Evolutionary conservation across 73 alveolate genomes (phyloP), one percentile per base, ranked within the genome.

Genomic region (Blepharisma japonicum): DNA sequence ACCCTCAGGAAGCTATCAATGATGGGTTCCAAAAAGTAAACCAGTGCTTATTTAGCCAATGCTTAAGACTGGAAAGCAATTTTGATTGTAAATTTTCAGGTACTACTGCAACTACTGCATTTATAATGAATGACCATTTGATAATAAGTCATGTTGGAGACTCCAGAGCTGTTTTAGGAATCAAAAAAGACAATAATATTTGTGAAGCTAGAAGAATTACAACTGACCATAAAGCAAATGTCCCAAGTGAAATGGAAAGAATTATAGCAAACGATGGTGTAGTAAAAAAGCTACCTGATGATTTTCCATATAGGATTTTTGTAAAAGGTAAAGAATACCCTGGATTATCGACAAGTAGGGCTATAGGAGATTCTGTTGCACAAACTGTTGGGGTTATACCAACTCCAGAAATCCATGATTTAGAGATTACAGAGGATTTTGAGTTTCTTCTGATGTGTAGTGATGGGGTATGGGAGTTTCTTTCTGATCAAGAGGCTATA

Each of bases 361-460:
- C 93, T 6, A 67, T 88, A 3, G 95, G 95, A 11, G 95, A 88
- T 61, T 83, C 83, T 53, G 81, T 88, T n/a, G 93, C 89, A 46
- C 76, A 83, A 61, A 81, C 87, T 32, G 89, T 84, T 6, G 94
- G 94, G 3, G 89, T 87, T 61, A 67, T 79, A 48, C 84, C 88
- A 6, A 77, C 61, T 21, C 94, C 94, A 11, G 92, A 87, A 66
- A 56, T 87, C 54, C 82, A 79, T 11, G 84, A 56, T 27, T 82
- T 71, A 76, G 71, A 80, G 74, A 68, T 87, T 46, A 70, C 71
- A 70, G 45, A 47, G 23, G 84, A 80, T 23, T 18, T 23, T 77
- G 39, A n/a, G 38, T 77, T 32, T 77, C 45, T 80, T 71, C 72
- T 83, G 68, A 55, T 81, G 32, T 80, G 90, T 79, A 47, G 81